These are phyloP conservation scores for Gamsiella multidivaricata DNA, from an alignment of 192 early-diverging fungal species.

Conservation along the genomic window DNA sequence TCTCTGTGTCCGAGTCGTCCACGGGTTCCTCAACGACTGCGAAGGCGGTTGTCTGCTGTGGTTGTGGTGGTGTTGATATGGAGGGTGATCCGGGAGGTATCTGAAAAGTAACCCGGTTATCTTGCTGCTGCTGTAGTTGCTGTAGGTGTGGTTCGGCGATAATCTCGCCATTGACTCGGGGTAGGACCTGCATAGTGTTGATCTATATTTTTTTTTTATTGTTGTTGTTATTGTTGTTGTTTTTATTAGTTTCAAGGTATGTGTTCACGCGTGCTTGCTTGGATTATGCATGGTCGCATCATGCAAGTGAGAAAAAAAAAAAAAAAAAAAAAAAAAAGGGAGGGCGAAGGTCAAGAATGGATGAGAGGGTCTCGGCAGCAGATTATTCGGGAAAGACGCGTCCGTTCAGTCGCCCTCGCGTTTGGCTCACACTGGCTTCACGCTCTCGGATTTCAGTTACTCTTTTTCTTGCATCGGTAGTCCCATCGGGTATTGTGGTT, in stretches of 20 bases:
- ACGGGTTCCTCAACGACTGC: conserved; percentile 8
- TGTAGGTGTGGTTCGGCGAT: background rate
- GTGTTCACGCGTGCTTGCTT: too few relatives aligned
- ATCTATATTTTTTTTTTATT: conserved; percentile 5
- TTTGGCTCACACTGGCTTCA: too few relatives aligned
- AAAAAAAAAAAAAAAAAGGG: too few relatives aligned
- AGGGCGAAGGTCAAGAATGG: too few relatives aligned
- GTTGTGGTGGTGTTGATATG: background rate
- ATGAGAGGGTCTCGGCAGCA: too few relatives aligned
- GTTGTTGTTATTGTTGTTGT: conserved; percentile 6
- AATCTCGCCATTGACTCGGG: conserved; percentile 16
- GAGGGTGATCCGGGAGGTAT: background rate
- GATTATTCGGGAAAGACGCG: too few relatives aligned
- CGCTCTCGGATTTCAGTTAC: too few relatives aligned
- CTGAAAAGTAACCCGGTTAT: background rate
- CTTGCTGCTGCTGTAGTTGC: background rate
- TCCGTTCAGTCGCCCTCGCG: too few relatives aligned
- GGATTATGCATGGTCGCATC: too few relatives aligned
- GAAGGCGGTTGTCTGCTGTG: background rate
- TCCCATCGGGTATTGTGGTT: too few relatives aligned
- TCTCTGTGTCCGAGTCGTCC: conserved; percentile 55
- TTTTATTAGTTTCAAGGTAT: background rate
- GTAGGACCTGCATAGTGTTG: conserved; percentile 7
- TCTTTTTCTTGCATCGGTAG: too few relatives aligned
- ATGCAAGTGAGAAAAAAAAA: too few relatives aligned